Percentiles rank a stretch among this genome's conserved stretches.
phyloP scores from a whole-genome alignment of 2,329 filamentous ascomycete genomes.

The Xylaria arbuscula region DNA sequence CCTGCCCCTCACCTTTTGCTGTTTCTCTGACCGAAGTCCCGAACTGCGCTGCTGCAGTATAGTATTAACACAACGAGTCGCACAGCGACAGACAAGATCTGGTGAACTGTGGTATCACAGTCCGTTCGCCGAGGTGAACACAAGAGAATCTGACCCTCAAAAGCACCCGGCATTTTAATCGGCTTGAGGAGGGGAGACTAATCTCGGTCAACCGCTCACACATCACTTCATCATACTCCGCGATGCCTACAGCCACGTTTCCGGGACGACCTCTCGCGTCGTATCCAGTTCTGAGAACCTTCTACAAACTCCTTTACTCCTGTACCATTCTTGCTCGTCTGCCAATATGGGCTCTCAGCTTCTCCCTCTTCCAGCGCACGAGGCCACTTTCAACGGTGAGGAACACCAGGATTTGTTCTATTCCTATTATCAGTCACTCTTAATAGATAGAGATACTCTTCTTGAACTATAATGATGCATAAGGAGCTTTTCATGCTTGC shows the following conservation, averaged over 20 bases:
- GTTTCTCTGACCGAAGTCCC: not conserved
- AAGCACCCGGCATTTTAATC: too few relatives aligned
- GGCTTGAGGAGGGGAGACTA: not conserved
- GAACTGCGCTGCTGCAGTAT: too few relatives aligned
- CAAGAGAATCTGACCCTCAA: too few relatives aligned
- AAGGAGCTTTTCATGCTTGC: not conserved
- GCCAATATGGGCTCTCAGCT: slow-evolving; percentile 40
- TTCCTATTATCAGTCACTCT: not conserved
- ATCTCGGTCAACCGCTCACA: not conserved
- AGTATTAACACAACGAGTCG: too few relatives aligned
- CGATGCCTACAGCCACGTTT: slow-evolving; percentile 31
- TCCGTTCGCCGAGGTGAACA: too few relatives aligned
- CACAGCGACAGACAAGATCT: too few relatives aligned
- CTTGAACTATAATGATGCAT: not conserved
- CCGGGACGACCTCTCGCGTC: slow-evolving; percentile 38
- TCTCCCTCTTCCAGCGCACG: slow-evolving; percentile 33
- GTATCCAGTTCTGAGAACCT: slow-evolving; percentile 35
- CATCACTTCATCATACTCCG: not conserved
- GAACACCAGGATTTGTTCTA: not conserved
- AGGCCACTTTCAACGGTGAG: slow-evolving; percentile 37
- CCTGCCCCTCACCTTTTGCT: not conserved
- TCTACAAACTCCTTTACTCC: slow-evolving; percentile 38
- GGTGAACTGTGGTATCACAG: too few relatives aligned
- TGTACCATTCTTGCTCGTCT: slow-evolving; percentile 35
- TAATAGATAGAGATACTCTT: not conserved